These are phyloP conservation scores for Geotrichum cucujoidarum DNA, from an alignment of 1,139 yeast genomes.

Conservation along the genomic window DNA sequence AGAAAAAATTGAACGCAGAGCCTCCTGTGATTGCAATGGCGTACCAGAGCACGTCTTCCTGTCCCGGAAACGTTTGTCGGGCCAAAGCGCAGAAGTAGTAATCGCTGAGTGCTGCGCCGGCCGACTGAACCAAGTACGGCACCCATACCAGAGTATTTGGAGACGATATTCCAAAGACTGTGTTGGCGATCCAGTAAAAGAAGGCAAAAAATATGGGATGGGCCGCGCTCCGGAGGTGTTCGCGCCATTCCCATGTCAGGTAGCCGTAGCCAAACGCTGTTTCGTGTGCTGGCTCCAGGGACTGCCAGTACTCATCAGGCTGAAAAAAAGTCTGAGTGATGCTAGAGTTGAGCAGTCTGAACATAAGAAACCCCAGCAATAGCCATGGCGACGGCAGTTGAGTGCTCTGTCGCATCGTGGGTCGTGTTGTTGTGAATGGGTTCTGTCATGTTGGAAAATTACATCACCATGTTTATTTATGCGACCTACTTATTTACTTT, in stretches of 20 bases:
- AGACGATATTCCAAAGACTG: constrained; percentile 34
- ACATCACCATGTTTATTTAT: background rate
- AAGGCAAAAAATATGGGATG: constrained; percentile 69
- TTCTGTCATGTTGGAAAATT: too few species aligned
- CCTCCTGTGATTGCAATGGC: constrained; percentile 52
- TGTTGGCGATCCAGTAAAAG: constrained; percentile 35
- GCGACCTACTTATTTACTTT: constrained; percentile 3
- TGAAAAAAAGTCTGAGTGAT: constrained; percentile 65
- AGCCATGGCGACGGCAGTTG: background rate
- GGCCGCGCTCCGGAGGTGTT: constrained; percentile 66
- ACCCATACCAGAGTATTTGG: constrained; percentile 37
- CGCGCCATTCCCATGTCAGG: constrained; percentile 92
- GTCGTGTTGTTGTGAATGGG: background rate
- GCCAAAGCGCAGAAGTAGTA: constrained; percentile 51
- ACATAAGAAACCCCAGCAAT: background rate
- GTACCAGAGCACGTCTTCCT: constrained; percentile 40
- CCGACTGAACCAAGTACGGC: constrained; percentile 69
- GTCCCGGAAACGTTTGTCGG: constrained; percentile 24
- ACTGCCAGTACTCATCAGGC: constrained; percentile 93
- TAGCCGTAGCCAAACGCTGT: constrained; percentile 75
- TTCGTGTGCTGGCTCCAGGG: constrained; percentile 85
- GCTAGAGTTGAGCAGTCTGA: constrained; percentile 3
- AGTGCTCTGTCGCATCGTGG: too few species aligned
- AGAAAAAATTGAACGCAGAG: constrained; percentile 81
- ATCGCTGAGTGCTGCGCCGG: constrained; percentile 71